Percentiles rank a stretch among this genome's conserved stretches.
These are phyloP conservation scores for Rubroshorea leprosula DNA, from an alignment of 345 rosid genomes.

Conservation along the genomic window DNA sequence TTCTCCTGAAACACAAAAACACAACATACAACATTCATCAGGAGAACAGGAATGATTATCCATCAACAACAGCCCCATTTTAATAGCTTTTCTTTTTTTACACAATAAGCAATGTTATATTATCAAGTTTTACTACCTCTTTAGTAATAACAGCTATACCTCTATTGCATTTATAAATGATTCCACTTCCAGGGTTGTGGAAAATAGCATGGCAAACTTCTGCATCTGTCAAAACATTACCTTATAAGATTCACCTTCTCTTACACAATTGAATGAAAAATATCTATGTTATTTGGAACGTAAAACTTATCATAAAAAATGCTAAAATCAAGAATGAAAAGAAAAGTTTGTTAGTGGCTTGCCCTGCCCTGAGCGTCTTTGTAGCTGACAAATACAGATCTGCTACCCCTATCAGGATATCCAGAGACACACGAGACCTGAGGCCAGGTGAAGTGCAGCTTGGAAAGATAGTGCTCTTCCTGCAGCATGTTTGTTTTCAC, in stretches of 20 bases:
- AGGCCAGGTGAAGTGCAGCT: constrained; percentile 81
- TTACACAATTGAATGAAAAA: background rate
- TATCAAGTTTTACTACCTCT: background rate
- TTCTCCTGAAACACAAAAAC: constrained; percentile 37
- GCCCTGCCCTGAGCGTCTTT: constrained; percentile 52
- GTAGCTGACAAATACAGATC: constrained; percentile 60
- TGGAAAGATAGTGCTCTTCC: constrained; percentile 86
- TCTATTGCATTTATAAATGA: constrained; percentile 46
- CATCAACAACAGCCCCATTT: no score
- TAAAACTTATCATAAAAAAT: background rate
- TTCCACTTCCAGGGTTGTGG: constrained; percentile 45
- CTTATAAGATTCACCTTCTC: background rate
- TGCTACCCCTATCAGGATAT: constrained; percentile 65
- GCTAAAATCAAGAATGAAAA: background rate
- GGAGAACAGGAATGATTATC: constrained; percentile 11
- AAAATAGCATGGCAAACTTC: constrained; percentile 72
- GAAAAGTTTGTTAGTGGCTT: constrained; percentile 9
- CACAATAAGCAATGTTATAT: no score
- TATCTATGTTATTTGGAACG: background rate
- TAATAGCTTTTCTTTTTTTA: no score
- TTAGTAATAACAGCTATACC: constrained; percentile 31
- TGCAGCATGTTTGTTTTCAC: constrained; percentile 28
- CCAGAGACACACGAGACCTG: constrained; percentile 65
- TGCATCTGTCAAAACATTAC: constrained; percentile 54
- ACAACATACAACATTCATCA: constrained; percentile 14